These are phyloP conservation scores for Cylindrotheca closterium DNA, from an alignment of 108 stramenopile genomes.

Conservation along the genomic window DNA sequence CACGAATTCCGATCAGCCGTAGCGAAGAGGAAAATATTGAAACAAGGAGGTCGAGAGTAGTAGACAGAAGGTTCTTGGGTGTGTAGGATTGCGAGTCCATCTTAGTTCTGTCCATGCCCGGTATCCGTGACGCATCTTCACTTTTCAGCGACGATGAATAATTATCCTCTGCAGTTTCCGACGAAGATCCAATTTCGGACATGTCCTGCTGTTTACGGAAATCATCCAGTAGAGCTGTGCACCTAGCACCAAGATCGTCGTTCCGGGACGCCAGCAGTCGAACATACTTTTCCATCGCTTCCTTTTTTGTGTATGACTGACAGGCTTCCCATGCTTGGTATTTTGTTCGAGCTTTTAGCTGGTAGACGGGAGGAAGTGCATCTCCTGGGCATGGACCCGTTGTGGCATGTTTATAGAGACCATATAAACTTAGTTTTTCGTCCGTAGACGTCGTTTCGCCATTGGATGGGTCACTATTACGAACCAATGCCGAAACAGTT, in stretches of 20 bases:
- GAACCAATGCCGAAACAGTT: neutral
- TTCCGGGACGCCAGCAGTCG: constrained; percentile 18
- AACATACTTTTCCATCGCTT: constrained; percentile 52
- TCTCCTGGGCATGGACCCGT: constrained; percentile 13
- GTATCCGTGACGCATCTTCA: neutral
- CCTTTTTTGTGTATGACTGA: neutral
- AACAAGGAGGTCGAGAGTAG: neutral
- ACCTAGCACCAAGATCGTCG: constrained; percentile 28
- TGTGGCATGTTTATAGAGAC: constrained; percentile 51
- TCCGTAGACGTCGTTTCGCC: constrained; percentile 21
- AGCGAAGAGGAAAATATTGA: neutral
- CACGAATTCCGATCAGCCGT: constrained; percentile 16
- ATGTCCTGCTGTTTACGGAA: neutral
- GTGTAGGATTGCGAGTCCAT: neutral
- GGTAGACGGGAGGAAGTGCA: constrained; percentile 35
- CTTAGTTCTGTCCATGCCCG: neutral
- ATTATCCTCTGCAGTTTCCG: neutral
- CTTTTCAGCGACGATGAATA: constrained; percentile 1
- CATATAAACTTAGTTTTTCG: constrained; percentile 54
- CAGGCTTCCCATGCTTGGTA: constrained; percentile 48
- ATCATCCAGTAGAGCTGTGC: constrained; percentile 6
- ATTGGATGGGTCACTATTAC: neutral
- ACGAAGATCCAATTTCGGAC: neutral
- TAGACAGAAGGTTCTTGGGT: neutral
- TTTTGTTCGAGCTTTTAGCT: constrained; percentile 42